A percentile compares a stretch with the other conserved stretches of the same genome.
Evolutionary conservation across 2,329 filamentous ascomycete species (phyloP).

Genomic region (Pestalotiopsis sp.): DNA sequence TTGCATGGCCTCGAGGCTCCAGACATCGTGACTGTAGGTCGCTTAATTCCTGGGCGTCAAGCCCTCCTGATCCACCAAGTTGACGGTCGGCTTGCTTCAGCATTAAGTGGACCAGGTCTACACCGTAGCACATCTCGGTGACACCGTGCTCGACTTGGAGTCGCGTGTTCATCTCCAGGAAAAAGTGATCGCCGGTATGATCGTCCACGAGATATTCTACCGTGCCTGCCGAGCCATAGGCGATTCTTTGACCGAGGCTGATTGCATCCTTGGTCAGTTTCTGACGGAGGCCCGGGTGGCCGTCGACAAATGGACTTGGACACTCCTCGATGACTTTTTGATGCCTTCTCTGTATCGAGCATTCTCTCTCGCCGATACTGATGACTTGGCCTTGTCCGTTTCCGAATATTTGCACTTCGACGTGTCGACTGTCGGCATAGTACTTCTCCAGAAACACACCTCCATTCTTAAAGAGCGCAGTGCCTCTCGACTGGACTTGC

Average conservation of each 20-base stretch:
- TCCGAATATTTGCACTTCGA: slow-evolving; percentile 71
- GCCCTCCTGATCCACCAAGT: slow-evolving; percentile 20
- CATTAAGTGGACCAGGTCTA: slow-evolving; percentile 68
- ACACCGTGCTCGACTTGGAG: slow-evolving; percentile 80
- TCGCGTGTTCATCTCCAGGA: slow-evolving; percentile 58
- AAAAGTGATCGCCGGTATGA: slow-evolving; percentile 60
- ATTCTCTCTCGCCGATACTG: slow-evolving; percentile 67
- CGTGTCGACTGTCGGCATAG: slow-evolving; percentile 62
- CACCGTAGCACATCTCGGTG: slow-evolving; percentile 75
- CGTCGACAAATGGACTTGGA: slow-evolving; percentile 60
- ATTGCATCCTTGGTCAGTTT: slow-evolving; percentile 23
- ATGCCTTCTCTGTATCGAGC: slow-evolving; percentile 67
- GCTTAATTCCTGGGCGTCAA: slow-evolving; percentile 18
- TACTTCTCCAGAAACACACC: slow-evolving; percentile 68
- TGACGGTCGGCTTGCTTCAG: slow-evolving; percentile 37
- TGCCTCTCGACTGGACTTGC: slow-evolving; percentile 57
- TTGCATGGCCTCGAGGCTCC: slow-evolving; percentile 32
- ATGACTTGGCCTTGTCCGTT: slow-evolving; percentile 61
- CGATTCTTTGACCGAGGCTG: slow-evolving; percentile 21
- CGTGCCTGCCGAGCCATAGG: slow-evolving; percentile 36
- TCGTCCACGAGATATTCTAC: slow-evolving; percentile 66
- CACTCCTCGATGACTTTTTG: slow-evolving; percentile 75
- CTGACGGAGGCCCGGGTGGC: slow-evolving; percentile 33
- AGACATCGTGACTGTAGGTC: slow-evolving; percentile 12
- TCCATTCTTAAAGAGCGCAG: slow-evolving; percentile 61